These are phyloP conservation scores for Polyporus arcularius DNA, from an alignment of 768 basidiomycete species.

Conservation along the genomic window DNA sequence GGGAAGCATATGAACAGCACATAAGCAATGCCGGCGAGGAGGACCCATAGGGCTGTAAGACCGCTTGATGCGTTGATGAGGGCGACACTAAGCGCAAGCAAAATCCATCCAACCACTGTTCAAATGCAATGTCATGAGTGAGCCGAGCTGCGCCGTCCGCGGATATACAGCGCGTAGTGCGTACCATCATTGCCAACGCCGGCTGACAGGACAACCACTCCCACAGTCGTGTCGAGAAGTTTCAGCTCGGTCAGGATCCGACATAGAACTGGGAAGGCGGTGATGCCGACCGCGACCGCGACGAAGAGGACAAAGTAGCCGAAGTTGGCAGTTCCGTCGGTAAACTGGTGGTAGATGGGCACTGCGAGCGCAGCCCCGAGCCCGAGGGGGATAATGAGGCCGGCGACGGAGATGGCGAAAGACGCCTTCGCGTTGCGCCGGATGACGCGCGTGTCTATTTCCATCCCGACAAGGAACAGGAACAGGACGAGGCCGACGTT, in stretches of 20 bases:
- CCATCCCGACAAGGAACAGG: constrained; percentile 83
- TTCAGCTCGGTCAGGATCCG: constrained; percentile 83
- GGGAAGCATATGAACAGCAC: constrained; percentile 67
- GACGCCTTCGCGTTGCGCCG: constrained; percentile 63
- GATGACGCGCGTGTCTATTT: constrained; percentile 75
- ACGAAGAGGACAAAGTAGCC: constrained; percentile 86
- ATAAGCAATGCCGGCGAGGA: constrained; percentile 69
- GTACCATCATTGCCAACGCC: constrained; percentile 62
- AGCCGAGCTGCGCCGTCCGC: background rate
- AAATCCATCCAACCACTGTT: constrained; percentile 67
- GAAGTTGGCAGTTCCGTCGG: constrained; percentile 56
- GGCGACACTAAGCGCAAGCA: constrained; percentile 82
- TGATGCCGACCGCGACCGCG: constrained; percentile 81
- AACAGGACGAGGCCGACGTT: constrained; percentile 78
- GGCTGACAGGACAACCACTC: constrained; percentile 77
- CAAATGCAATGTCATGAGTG: background rate
- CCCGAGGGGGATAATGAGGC: constrained; percentile 78
- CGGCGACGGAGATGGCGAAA: constrained; percentile 59
- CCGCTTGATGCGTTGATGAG: constrained; percentile 78
- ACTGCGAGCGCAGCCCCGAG: constrained; percentile 75
- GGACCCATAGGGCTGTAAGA: constrained; percentile 75
- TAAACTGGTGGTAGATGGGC: constrained; percentile 73
- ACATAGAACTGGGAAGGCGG: constrained; percentile 81
- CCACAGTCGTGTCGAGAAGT: constrained; percentile 84
- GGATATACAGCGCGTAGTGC: constrained; percentile 44